Evolutionary conservation across 106 monocot species (phyloP), one percentile per base, ranked within the genome.

Genomic region (Phalaenopsis aphrodite): DNA sequence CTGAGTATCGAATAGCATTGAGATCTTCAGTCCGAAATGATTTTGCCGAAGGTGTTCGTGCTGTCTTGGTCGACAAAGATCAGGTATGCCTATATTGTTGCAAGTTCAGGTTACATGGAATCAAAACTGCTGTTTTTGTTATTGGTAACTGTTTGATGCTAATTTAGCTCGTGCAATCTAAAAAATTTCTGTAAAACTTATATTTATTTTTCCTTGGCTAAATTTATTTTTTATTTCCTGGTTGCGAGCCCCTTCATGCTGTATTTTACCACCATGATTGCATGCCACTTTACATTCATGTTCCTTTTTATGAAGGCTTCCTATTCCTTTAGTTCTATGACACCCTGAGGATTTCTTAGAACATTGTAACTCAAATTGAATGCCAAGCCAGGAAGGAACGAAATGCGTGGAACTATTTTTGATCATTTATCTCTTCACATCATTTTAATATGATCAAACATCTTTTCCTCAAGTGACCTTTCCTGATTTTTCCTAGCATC

Each of bases 31-130:
- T 92, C 30, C 84, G 89, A 68, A 78, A 78, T 82, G 92, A 92
- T 89, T 92, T 92, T 86, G 82, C 85, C 76, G 92, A 92, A 89
- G 89, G 92, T 55, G 92, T 92, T 24, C 85, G 87, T 66, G 92
- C 92, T 48, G 87, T 92, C 30, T 83, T 92, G 61, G 87, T 92
- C 82, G 92, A 92, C 64, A 92, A 92, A 77, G 87, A 92, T 67
- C 92, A 92, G 92, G 92, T 90, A 79, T 73, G 74, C 39, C 38
- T 14, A 12, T 39, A 1, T 69, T 39, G 14, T 10, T 56, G 2
- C 56, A 56, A 56, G 10, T 2, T 45, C 43, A 45, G 43, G 43
- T 56, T 56, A 15, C 56, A 56, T 8, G 17, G 17, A 56, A 56
- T 11, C 8, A 56, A 17, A 56, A 56, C 56, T 56, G 56, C 17